Evolutionary conservation across 257 asterid species (phyloP), one percentile per base, ranked within the genome.

Genomic region (Nicotiana tomentosiformis): DNA sequence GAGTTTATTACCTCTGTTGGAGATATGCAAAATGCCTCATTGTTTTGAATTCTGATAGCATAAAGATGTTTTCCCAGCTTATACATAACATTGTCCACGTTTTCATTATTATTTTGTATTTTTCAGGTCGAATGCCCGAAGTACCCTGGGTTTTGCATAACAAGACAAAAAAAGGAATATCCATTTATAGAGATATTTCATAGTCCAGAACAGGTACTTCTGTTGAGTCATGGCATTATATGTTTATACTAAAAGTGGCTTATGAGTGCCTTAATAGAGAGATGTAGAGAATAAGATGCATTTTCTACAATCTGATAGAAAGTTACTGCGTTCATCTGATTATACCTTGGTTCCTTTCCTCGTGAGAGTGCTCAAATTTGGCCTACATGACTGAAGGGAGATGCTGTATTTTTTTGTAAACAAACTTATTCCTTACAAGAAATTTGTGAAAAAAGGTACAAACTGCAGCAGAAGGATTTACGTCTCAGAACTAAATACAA

Each of bases 101-200:
- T 78, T 79, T 82, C 39, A 81, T 78, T 62, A 32, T 81, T 57
- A 16, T 51, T 53, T 29, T 72, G 61, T 72, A 20, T 46, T 76
- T 33, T 81, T 81, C 87, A 94, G 99, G 97, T 96, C 70, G 99
- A 96, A 89, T 96, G 98, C 87, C 97, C 98, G 2, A 96, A 90
- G 86, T 96, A 91, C 86, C 99, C 99, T 43, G 98, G 98, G 83
- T 96, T 96, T 90, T 96, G 99, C 89, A 85, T 96, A 84, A 88
- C 99, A 10, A 94, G 97, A 76, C 98, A 93, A 88, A 89, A 89
- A 94, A 92, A 90, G 84, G 97, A 96, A 83, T 96, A 93, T 84
- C 98, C 99, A 18, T 94, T 96, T 77, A 84, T 94, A 16, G 98
- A 96, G 90, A 84, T 96, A 69, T 96, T 93, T 86, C 96, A 94